These are phyloP conservation scores for Parathielavia appendiculata DNA, from an alignment of 495 filamentous ascomycete genomes.

Conservation along the genomic window DNA sequence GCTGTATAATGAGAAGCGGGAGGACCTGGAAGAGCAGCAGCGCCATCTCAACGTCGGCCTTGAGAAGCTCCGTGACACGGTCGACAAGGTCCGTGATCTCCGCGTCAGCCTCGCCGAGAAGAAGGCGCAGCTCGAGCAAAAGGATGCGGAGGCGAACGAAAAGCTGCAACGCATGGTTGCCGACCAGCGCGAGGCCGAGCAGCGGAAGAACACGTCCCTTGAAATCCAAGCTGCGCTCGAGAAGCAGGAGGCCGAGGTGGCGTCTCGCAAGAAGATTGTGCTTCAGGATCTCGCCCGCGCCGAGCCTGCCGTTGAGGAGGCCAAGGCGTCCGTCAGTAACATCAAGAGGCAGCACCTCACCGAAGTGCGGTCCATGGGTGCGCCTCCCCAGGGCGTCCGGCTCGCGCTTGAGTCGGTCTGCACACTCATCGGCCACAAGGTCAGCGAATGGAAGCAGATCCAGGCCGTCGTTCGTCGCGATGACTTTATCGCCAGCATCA, in stretches of 20 bases:
- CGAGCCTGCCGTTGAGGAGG: constrained; percentile 88
- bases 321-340: constrained; percentile 90
- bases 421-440: constrained; percentile 85
- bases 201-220: constrained; percentile 76
- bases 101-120: constrained; percentile 86
- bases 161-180: constrained; percentile 96
- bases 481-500: constrained; percentile 96
- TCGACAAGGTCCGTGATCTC: constrained; percentile 93
- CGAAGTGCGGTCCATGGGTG: constrained; percentile 94
- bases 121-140: constrained; percentile 85
- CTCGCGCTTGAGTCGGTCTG: constrained; percentile 94
- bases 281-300: constrained; percentile 81
- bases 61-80: constrained; percentile 95
- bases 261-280: constrained; percentile 75
- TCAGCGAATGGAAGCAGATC: constrained; percentile 83
- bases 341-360: constrained; percentile 96
- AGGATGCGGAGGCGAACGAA: constrained; percentile 93
- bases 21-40: constrained; percentile 97
- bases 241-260: constrained; percentile 85
- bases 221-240: constrained; percentile 84
- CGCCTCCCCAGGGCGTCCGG: constrained; percentile 82
- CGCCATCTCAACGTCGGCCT: constrained; percentile 95
- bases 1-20: constrained; percentile 95
- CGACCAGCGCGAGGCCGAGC: constrained; percentile 92
- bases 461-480: constrained; percentile 81